Evolutionary conservation across 2,329 filamentous ascomycete genomes (phyloP), one percentile per base, ranked within the genome.

Genomic region (Scopulariopsis brevicaulis): DNA sequence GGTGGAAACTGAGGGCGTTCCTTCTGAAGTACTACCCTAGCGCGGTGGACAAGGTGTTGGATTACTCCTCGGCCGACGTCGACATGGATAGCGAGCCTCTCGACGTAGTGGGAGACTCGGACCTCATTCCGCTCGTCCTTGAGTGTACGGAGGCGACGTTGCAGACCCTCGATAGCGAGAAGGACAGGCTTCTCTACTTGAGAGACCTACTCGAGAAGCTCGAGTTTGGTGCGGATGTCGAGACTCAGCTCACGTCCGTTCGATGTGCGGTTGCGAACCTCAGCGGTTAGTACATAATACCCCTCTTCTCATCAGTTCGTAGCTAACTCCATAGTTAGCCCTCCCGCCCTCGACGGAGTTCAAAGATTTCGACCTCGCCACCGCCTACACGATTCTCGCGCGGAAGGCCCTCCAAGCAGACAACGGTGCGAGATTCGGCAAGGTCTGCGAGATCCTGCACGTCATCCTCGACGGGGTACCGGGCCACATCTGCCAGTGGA

Each of bases 401-500:
- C 37, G 25, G n/a, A 58, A 59, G 32, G 60, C 59, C 4, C 15
- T 54, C 18, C 40, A 54, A 18, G 56, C 58, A 12, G 35, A 56
- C 25, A 59, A 58, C 43, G 61, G 61, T 1, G 55, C 50, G 1
- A 68, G 73, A 57, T 71, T 74, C 57, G 61, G 66, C 24, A 69
- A 73, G 12, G 65, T 73, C 8, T 73, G 75, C 52, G 71, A 74
- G 40, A 71, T 73, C 11, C 66, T 79, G 14, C 67, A 70, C 28
- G 67, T 71, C 1, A 69, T 84, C 10, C 71, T 84, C 25, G 79
- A 81, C 61, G 75, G 74, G 62, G 75, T 75, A 51, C 71, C 76
- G 0, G 72, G 71, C 20, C 71, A 72, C 48, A 80, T 83, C 73
- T 75, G 73, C 6, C 81, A 84, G 63, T 82, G 80, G 75, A 83